Base-by-base conservation (phyloP, 495 filamentous ascomycete genomes). In the Letharia columbiana region DNA sequence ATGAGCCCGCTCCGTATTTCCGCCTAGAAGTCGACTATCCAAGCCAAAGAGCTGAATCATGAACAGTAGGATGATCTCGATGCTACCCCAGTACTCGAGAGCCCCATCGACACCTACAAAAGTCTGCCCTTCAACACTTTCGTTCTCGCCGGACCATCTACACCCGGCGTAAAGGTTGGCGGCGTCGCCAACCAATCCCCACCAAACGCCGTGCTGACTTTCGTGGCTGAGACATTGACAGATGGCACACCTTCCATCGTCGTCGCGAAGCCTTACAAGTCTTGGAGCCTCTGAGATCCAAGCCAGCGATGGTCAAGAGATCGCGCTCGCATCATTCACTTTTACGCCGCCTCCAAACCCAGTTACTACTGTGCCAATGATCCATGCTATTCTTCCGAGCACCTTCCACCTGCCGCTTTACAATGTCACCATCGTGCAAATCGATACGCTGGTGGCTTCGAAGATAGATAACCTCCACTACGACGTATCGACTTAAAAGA, bases 401-500 rank as follows among this genome's bases (percentile, higher is more conserved):
- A 60, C 12, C 50, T 66, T 66, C 54, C n/a, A 10, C 6, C 35
- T 11, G 52, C 11, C 37, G 56, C 54, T 66, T 17, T 40, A 11
- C 12, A 66, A 66, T 41, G 40, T 66, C 0, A 66, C 63, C 15
- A 60, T 66, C 40, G 42, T 66, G n/a, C 33, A 60, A 28, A 37
- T 3, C 18, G 13, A 47, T 35, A 33, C 15, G 2, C 23, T 33
- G 50, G 50, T 7, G 50, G 50, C 23, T 31, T 17, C 33, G 50
- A 54, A 23, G 28, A 17, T 54, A 2, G 50, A 54, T 17, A 54
- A 33, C 15, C 11, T 54, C 4, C 50, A 33, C 50, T 54, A 54
- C 28, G 9, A 12, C 5, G 23, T 54, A 31, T 54, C 50, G 23
- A 54, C 9, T 23, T 54, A 28, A 54, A 54, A 15, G 23, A 17